Base-by-base conservation (phyloP, 257 asterid genomes). In the Solanum infundibuliforme region DNA sequence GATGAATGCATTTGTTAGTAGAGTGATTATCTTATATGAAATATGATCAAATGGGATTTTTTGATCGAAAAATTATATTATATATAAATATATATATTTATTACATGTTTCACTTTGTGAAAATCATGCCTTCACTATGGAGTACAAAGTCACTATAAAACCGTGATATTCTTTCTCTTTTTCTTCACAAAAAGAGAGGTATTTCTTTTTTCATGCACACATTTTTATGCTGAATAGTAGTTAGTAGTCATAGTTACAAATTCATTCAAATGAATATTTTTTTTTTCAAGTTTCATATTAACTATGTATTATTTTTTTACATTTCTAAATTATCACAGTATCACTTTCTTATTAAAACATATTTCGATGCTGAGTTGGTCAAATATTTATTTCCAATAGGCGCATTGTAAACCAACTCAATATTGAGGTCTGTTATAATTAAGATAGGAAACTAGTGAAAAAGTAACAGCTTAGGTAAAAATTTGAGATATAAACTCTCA, bases 331-430 rank as follows among this genome's bases (percentile, higher is more conserved):
- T 16, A 52, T 52, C 21, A 48, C 60, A 14, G 3, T 48, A 48
- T 52, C 4, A 52, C 23, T 52, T 2, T 16, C 4, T 52, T 52
- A 18, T 16, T 2, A 52, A 4, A 52, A 18, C 0, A 52, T 0
- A 52, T 18, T 0, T 52, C 62, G n/a, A 52, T 18, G 10, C 0
- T 18, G n/a, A 52, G n/a, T 52, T 0, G 62, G 10, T 0, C 9
- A 52, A 52, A 18, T 52, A 52, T 52, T 52, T 18, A 0, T 52
- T 18, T 2, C 0, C n/a, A 18, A 1, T 18, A 52, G 62, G 0
- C 21, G 3, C 60, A 48, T 48, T 14, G 21, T 48, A 48, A 4
- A 52, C 1, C 62, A 52, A 52, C 23, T 52, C n/a, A 52, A 18
- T 52, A 52, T 18, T n/a, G 1, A 52, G 1, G 0, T 52, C 4